Percentiles rank a stretch among this genome's conserved stretches.
Evolutionary conservation across 2,329 filamentous ascomycete genomes (phyloP).

Genomic region (Ascochyta clinopodiicola): DNA sequence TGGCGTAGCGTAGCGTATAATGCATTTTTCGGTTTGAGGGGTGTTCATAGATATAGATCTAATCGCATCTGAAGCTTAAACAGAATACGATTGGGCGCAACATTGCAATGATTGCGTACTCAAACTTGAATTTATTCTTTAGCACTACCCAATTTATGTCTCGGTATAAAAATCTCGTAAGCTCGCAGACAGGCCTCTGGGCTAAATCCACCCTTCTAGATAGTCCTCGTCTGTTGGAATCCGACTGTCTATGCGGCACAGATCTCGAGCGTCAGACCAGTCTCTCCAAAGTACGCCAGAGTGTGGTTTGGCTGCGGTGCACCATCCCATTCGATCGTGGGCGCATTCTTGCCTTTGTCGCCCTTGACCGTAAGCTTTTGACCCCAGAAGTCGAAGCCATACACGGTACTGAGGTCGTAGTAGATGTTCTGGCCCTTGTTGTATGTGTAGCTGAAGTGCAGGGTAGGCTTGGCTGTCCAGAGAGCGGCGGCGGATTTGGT

Average conservation of each 20-base stretch:
- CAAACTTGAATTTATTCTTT: too few relatives aligned
- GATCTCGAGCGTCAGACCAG: constrained; percentile 20
- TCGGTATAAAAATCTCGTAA: too few relatives aligned
- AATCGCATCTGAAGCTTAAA: too few relatives aligned
- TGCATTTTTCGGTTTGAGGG: background rate
- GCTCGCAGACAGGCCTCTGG: too few relatives aligned
- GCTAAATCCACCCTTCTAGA: too few relatives aligned
- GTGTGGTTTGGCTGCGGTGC: constrained; percentile 21
- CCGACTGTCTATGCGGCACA: constrained; percentile 1
- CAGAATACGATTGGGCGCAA: too few relatives aligned
- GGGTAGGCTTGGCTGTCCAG: constrained; percentile 22
- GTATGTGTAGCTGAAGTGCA: constrained; percentile 34
- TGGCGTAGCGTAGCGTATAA: constrained; percentile 10
- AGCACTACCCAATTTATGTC: too few relatives aligned
- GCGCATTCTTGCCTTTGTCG: constrained; percentile 11
- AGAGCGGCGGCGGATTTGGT: constrained; percentile 19
- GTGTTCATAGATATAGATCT: too few relatives aligned
- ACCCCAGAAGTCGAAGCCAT: constrained; percentile 31
- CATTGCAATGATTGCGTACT: too few relatives aligned
- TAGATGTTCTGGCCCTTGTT: constrained; percentile 23
- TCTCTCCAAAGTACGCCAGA: constrained; percentile 22
- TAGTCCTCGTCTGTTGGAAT: background rate
- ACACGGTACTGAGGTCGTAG: constrained; percentile 30
- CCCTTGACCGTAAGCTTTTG: constrained; percentile 22
- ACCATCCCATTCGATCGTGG: constrained; percentile 23